Evolutionary conservation across 176 grass and related monocot genomes (phyloP), one percentile per base, ranked within the genome.

Genomic region (Luzula sylvatica): DNA sequence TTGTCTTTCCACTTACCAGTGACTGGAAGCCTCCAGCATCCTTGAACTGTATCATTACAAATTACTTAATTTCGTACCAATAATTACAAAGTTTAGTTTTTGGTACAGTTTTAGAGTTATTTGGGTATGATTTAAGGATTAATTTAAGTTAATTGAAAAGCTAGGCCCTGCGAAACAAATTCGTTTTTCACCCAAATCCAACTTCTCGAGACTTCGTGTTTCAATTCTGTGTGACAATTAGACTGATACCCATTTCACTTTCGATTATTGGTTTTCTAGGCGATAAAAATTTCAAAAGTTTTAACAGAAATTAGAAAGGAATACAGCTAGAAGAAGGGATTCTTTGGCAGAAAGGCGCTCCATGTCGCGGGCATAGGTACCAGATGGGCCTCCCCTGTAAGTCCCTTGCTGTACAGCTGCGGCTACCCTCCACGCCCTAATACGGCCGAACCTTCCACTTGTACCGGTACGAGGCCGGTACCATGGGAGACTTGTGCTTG

Each of bases 281-380:
- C 61, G 14, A 67, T 4, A 23, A 24, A 21, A 16, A 55, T 26
- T 12, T 3, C 17, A 56, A 11, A 46, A 38, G 9, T 20, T 38
- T 15, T 0, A 28, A 13, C 3, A 51, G 29, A 15, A 11, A 59
- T 46, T 25, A 47, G 45, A 73, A 12, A 27, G 43, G 72, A 75
- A 40, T 57, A 98, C 92, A 15, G 86, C 86, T 24, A 98, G 92
- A 52, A 90, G 86, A 26, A 98, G 92, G 2, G 92, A 86, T 65
- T 98, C 86, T 58, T 98, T 98, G 75, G 86, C 81, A 41, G 86
- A 90, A 41, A 98, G 78, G 32, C 86, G 86, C 61, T 98, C 92
- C 81, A 98, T 98, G 72, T 98, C 92, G 18, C 86, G 77, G 46
- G 92, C 92, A 68, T 98, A 98, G 71, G 57, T 88, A 15, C 85